These are phyloP conservation scores for Vitis amurensis DNA, from an alignment of 164 flowering plant species.

Conservation along the genomic window DNA sequence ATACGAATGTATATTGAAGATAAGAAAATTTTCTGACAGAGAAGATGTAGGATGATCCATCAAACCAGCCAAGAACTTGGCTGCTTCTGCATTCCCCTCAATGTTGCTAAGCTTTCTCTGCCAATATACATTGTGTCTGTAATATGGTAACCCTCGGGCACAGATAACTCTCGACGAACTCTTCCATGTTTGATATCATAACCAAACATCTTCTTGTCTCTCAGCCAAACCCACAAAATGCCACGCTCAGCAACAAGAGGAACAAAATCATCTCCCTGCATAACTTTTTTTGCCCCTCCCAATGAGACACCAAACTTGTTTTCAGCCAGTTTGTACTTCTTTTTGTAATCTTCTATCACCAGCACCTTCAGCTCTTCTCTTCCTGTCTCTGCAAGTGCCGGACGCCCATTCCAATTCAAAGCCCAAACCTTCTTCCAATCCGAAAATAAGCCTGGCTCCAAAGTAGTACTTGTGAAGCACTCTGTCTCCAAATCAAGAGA, in stretches of 20 bases:
- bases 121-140: too few species aligned
- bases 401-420: neutral
- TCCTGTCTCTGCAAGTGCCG: neutral
- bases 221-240: neutral
- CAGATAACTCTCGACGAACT: too few species aligned
- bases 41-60: too few species aligned
- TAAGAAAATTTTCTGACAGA: too few species aligned
- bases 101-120: too few species aligned
- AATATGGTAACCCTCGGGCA: too few species aligned
- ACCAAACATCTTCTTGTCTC: neutral
- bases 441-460: neutral
- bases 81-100: too few species aligned
- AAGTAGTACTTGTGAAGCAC: neutral
- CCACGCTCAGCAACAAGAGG: neutral
- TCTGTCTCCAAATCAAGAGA: slow-evolving; percentile 5
- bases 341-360: slow-evolving; percentile 12
- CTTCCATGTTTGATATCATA: neutral
- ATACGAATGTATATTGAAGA: too few species aligned
- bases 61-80: too few species aligned
- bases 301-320: slow-evolving; percentile 1
- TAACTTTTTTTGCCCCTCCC: neutral
- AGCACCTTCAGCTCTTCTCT: slow-evolving; percentile 1
- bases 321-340: slow-evolving; percentile 8
- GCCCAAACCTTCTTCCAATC: neutral
- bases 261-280: neutral